Evolutionary conservation across 352 stramenopile species (phyloP).

Genomic region (Discostella stelligera): DNA sequence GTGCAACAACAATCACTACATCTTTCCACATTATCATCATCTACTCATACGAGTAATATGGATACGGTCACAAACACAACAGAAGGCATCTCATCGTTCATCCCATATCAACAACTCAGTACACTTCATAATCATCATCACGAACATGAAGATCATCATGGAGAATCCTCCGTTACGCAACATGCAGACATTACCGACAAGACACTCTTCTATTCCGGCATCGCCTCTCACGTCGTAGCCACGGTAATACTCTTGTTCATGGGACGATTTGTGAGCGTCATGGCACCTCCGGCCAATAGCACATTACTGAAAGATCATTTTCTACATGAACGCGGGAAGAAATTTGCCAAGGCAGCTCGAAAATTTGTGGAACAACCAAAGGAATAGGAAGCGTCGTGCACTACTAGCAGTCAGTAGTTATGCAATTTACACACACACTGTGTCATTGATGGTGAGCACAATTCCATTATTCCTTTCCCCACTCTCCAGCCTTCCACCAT

Average conservation of each 20-base stretch:
- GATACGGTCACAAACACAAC: neutral
- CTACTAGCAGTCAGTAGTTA: too few species aligned
- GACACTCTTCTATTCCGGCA: constrained; percentile 35
- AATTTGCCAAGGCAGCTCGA: constrained; percentile 17
- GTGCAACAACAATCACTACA: neutral
- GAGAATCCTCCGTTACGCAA: constrained; percentile 3
- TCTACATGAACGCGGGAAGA: constrained; percentile 31
- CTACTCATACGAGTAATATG: neutral
- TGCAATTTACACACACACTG: too few species aligned
- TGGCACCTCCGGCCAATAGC: constrained; percentile 57
- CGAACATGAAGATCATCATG: constrained; percentile 5
- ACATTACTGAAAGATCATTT: constrained; percentile 52
- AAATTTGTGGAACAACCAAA: neutral
- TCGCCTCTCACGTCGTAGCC: constrained; percentile 49
- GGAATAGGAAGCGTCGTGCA: neutral
- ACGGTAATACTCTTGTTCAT: constrained; percentile 32
- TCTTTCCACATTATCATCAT: too few species aligned
- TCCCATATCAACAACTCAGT: neutral
- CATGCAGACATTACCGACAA: constrained; percentile 28
- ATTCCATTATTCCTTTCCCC: too few species aligned
- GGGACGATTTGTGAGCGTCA: constrained; percentile 53
- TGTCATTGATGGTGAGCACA: too few species aligned
- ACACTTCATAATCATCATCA: neutral
- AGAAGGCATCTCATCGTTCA: neutral
- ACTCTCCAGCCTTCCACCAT: neutral